phyloP scores from a whole-genome alignment of 805 yeast genomes.

The Cephaloascus fragrans region DNA sequence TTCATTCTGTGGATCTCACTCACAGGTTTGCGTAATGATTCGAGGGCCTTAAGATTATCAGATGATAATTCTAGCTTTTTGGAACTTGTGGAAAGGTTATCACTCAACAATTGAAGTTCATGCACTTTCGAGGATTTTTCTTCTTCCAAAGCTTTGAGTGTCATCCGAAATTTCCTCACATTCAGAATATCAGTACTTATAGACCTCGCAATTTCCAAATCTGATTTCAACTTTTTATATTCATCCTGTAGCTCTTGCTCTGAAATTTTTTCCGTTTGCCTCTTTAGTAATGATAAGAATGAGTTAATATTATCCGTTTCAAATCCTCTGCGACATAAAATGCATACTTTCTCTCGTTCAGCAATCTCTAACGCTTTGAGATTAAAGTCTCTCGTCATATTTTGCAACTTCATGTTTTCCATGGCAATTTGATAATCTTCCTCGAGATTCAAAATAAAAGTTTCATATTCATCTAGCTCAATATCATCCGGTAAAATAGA shows the following conservation, averaged over 20 bases:
- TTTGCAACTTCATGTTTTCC: conserved; percentile 39
- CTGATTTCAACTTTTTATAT: conserved; percentile 13
- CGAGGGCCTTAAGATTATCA: neutral
- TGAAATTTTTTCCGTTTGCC: neutral
- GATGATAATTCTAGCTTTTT: neutral
- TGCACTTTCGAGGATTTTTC: neutral
- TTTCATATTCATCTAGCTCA: neutral
- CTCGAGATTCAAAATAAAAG: neutral
- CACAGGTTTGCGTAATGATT: conserved; percentile 7
- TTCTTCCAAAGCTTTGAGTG: neutral
- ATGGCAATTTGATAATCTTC: neutral
- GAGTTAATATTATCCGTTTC: conserved; percentile 17
- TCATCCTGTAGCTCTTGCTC: conserved; percentile 4
- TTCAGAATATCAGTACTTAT: conserved; percentile 14
- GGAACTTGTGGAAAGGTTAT: no score
- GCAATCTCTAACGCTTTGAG: conserved; percentile 61
- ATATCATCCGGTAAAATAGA: neutral
- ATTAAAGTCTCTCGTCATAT: conserved; percentile 64
- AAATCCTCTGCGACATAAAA: conserved; percentile 65
- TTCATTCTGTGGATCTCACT: conserved; percentile 22
- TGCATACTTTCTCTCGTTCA: conserved; percentile 45
- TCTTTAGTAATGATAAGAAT: neutral
- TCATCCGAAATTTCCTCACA: neutral
- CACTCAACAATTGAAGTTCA: no score
- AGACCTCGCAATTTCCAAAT: conserved; percentile 17